Base-by-base conservation (phyloP, 2,329 filamentous ascomycete species). In the Helicocarpus griseus region DNA sequence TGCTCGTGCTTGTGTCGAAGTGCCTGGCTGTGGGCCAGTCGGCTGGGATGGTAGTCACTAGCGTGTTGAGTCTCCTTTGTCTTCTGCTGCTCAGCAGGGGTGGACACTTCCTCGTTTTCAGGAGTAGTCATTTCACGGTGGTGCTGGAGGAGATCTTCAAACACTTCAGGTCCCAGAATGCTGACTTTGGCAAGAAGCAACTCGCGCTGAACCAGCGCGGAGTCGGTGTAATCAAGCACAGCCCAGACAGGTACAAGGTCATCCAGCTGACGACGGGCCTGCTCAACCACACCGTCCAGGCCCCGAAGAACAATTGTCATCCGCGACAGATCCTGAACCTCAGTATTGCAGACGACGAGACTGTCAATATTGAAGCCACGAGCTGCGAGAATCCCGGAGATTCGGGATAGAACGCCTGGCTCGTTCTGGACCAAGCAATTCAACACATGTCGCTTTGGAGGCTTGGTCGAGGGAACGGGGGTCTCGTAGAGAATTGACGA, bases 381-480 rank as follows among this genome's bases (percentile, higher is more conserved):
- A 40, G 93, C 93, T 11, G 93, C 93, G 31, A 98, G 78, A 65
- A 98, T 97, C 51, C 93, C 93, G 1, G 93, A 97, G 8, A 98
- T 88, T 54, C 93, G 89, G 49, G 91, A 97, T 53, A 98, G 78
- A 52, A 98, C 93, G 74, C 93, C 93, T 11, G 93, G 93, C 76
- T 98, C 93, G 74, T 98, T 98, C 73, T 98, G 93, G 55, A 98
- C 93, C 56, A 98, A 81, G 69, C 93, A 98, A 75, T 98, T 98
- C 72, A 98, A 84, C 66, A 98, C 82, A 73, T 98, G 93, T 50
- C 90, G 85, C 76, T 95, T 97, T 41, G 89, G 86, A 7, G 93
- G 91, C 22, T 83, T 83, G 62, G 78, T 78, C 13, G 89, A 90
- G 6, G 89, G 87, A 17, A 87, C 78, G 5, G 93, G 93, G 2